Percentiles rank a stretch among this genome's conserved stretches.
These are phyloP conservation scores for Penicillium argentinense DNA, from an alignment of 495 filamentous ascomycete genomes.

Conservation along the genomic window DNA sequence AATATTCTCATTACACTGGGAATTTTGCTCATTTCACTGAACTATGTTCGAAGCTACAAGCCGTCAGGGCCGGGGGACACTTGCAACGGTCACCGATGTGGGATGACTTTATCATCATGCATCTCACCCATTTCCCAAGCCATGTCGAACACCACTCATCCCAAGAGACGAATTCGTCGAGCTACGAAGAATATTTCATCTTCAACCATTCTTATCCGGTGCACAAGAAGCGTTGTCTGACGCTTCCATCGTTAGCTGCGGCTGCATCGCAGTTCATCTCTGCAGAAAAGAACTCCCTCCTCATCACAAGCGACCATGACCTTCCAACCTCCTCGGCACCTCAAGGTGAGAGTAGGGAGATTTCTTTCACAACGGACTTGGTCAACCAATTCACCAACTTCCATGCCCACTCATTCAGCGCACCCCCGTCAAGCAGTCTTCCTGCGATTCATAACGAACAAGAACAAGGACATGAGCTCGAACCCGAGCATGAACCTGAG, in stretches of 20 bases:
- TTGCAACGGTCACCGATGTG: constrained; percentile 54
- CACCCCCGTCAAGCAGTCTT: constrained; percentile 1
- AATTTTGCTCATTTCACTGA: constrained; percentile 53
- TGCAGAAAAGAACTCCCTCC: not conserved
- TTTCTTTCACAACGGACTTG: constrained; percentile 33
- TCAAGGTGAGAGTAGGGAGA: constrained; percentile 1
- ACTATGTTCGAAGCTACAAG: constrained; percentile 53
- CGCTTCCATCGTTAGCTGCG: constrained; percentile 24
- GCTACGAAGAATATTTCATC: constrained; percentile 39
- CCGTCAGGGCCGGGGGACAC: constrained; percentile 38
- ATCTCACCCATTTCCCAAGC: constrained; percentile 38
- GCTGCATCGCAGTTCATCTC: constrained; percentile 27
- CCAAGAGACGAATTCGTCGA: constrained; percentile 16
- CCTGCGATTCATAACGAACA: not conserved
- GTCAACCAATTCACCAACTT: constrained; percentile 30
- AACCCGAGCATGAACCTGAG: no score
- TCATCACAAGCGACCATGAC: constrained; percentile 2
- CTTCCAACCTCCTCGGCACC: not conserved
- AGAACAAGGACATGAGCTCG: no score
- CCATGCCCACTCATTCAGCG: constrained; percentile 28
- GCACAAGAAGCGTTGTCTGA: constrained; percentile 40
- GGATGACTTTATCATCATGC: constrained; percentile 65
- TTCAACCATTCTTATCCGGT: constrained; percentile 25
- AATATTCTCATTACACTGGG: constrained; percentile 59
- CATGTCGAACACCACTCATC: constrained; percentile 28